Evolutionary conservation across 2,329 filamentous ascomycete genomes (phyloP).

Genomic region (Cladosporium sp.): DNA sequence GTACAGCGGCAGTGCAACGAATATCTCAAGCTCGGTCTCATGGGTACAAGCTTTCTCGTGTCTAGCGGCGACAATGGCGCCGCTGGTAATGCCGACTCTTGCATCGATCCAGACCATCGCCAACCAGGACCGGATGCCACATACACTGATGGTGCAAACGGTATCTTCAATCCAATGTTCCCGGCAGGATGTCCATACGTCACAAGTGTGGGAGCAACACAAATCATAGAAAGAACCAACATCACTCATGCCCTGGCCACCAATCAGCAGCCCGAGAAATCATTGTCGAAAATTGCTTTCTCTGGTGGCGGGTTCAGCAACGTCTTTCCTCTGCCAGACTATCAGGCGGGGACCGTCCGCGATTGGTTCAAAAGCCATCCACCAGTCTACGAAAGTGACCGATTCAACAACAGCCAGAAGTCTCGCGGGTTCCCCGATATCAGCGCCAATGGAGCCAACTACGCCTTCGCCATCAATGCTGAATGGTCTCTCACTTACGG

Average conservation of each 20-base stretch:
- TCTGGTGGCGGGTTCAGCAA: slow-evolving; percentile 49
- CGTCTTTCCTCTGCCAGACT: slow-evolving; percentile 45
- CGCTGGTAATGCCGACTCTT: slow-evolving; percentile 31
- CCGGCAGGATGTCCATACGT: slow-evolving; percentile 48
- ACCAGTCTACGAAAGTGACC: slow-evolving; percentile 40
- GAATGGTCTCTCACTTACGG: slow-evolving; percentile 44
- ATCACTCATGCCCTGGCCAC: slow-evolving; percentile 29
- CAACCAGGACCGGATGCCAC: slow-evolving; percentile 18
- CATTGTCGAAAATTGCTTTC: slow-evolving; percentile 44
- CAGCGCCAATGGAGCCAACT: slow-evolving; percentile 30
- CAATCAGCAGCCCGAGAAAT: slow-evolving; percentile 36
- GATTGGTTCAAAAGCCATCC: slow-evolving; percentile 40
- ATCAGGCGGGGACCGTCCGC: slow-evolving; percentile 42
- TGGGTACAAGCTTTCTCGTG: slow-evolving; percentile 49
- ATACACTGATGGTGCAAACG: slow-evolving; percentile 24
- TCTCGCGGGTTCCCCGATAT: slow-evolving; percentile 47
- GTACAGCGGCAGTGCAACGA: slow-evolving; percentile 51
- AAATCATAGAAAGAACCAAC: slow-evolving; percentile 39
- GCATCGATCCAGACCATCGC: slow-evolving; percentile 35
- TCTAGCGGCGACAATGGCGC: slow-evolving; percentile 47
- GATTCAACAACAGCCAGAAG: slow-evolving; percentile 45
- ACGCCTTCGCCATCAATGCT: slow-evolving; percentile 41
- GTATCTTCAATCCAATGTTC: slow-evolving; percentile 46
- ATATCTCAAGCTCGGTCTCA: slow-evolving; percentile 55
- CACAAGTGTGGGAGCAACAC: slow-evolving; percentile 51